Evolutionary conservation across 208 protist genomes (phyloP).

Genomic region (Lotmaria passim): DNA sequence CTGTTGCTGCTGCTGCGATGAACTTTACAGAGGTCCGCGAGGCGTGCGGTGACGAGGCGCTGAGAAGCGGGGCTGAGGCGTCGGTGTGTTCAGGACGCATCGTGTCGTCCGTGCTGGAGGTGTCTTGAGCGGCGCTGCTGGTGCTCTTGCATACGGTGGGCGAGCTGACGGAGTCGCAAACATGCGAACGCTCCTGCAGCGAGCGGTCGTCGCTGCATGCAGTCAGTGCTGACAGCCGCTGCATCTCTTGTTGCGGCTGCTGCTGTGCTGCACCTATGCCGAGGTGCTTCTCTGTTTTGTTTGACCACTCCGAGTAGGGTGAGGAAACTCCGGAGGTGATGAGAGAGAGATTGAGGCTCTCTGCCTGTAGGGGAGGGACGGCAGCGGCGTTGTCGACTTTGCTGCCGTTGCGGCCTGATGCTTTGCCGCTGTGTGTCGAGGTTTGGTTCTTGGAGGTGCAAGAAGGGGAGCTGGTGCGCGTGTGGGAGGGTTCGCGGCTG

Average conservation of each 20-base stretch:
- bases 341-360: slow-evolving; percentile 17
- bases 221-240: background rate
- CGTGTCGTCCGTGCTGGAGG: background rate
- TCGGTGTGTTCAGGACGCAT: background rate
- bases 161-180: background rate
- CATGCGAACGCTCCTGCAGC: background rate
- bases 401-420: background rate
- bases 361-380: background rate
- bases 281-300: slow-evolving; percentile 18
- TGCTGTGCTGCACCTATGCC: background rate
- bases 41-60: background rate
- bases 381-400: no score
- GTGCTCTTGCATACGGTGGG: background rate
- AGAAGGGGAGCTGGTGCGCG: background rate
- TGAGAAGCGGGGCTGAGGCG: background rate
- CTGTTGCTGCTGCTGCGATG: background rate
- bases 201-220: background rate
- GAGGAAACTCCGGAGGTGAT: slow-evolving; percentile 21
- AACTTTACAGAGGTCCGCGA: slow-evolving; percentile 1
- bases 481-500: background rate
- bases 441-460: background rate
- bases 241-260: background rate
- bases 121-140: background rate
- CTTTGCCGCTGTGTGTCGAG: background rate
- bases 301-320: slow-evolving; percentile 15